These are phyloP conservation scores for Drosera capensis DNA, from an alignment of 148 eudicot species.

Conservation along the genomic window DNA sequence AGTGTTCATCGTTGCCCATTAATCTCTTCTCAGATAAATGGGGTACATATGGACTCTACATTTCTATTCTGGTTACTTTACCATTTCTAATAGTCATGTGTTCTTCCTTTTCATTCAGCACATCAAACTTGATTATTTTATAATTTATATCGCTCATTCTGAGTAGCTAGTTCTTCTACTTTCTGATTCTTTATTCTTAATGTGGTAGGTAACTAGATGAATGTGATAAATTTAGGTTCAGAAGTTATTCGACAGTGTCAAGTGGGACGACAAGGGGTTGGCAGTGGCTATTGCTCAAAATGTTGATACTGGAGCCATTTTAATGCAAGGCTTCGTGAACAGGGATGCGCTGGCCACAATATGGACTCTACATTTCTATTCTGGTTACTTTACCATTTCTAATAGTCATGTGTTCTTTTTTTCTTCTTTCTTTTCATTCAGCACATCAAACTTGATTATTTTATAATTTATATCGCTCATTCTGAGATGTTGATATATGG, in stretches of 20 bases:
- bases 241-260: conserved; percentile 65
- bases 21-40: no score
- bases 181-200: neutral
- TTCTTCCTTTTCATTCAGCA: no score
- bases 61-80: no score
- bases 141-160: neutral
- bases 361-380: no score
- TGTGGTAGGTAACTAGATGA: conserved; percentile 8
- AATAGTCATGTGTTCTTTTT: no score
- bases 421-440: no score
- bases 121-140: neutral
- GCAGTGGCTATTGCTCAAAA: conserved; percentile 99
- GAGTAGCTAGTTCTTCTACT: neutral
- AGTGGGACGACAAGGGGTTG: conserved; percentile 99
- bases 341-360: conserved; percentile 71
- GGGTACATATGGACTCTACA: no score
- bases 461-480: neutral
- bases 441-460: neutral
- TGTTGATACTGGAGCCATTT: conserved; percentile 82
- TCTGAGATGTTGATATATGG: no score
- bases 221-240: conserved; percentile 50
- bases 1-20: no score
- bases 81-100: no score
- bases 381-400: no score
- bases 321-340: conserved; percentile 96